These are phyloP conservation scores for Microcyclosporella mali DNA, from an alignment of 2,329 filamentous ascomycete species.

Conservation along the genomic window DNA sequence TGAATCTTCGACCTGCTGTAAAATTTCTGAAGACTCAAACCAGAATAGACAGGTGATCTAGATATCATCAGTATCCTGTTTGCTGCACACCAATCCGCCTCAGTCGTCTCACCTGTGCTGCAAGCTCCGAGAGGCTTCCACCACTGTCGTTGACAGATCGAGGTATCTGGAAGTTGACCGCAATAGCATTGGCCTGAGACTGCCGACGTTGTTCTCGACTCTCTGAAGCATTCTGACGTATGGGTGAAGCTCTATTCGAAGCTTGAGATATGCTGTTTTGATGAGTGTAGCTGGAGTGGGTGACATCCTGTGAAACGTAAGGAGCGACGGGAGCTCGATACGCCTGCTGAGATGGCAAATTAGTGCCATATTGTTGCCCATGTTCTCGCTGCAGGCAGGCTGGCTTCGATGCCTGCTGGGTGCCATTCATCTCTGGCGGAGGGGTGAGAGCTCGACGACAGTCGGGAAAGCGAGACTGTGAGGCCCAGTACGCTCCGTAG, in stretches of 20 bases:
- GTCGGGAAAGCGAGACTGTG: constrained; percentile 15
- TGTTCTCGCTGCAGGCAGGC: constrained; percentile 25
- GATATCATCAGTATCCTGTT: constrained; percentile 1
- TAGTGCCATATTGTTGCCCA: constrained; percentile 21
- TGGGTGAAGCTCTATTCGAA: constrained; percentile 19
- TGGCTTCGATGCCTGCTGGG: constrained; percentile 18
- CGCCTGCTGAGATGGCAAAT: constrained; percentile 13
- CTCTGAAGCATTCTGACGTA: constrained; percentile 10
- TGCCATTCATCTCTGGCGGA: constrained; percentile 33
- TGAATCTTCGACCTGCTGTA: constrained; percentile 64
- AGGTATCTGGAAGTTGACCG: constrained; percentile 61
- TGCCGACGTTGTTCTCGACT: constrained; percentile 11
- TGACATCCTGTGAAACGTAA: constrained; percentile 15
- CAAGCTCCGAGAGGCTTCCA: constrained; percentile 74
- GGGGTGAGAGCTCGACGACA: constrained; percentile 28
- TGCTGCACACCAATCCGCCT: not conserved
- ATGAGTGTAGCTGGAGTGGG: constrained; percentile 9
- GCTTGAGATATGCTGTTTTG: constrained; percentile 7
- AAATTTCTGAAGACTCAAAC: constrained; percentile 82
- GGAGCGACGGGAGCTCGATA: constrained; percentile 20
- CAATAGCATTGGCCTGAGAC: constrained; percentile 36
- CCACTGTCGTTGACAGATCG: constrained; percentile 67
- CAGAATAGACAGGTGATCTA: constrained; percentile 95
- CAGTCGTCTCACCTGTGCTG: constrained; percentile 60
- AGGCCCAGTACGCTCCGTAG: constrained; percentile 14